Conservation (phyloP, 2,329 filamentous ascomycete genomes). For the Phoma sp. region DNA sequence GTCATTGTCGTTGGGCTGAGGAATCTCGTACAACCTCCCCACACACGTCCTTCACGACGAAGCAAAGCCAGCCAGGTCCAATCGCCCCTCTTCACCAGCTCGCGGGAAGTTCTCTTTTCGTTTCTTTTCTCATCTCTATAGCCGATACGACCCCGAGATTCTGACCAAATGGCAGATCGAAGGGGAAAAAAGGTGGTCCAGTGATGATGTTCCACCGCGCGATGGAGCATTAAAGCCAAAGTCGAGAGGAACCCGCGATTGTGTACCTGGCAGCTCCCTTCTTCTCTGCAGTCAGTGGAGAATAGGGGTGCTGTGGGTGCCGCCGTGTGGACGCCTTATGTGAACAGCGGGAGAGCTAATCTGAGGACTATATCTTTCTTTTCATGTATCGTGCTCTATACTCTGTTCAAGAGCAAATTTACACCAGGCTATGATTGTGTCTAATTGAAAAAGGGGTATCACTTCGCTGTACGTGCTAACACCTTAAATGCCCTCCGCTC, state of each 20-base stretch:
- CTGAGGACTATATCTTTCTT: slow-evolving; percentile 33
- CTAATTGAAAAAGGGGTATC: too few relatives aligned
- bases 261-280: slow-evolving; percentile 7
- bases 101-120: too few relatives aligned
- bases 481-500: too few relatives aligned
- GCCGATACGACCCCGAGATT: slow-evolving; percentile 3
- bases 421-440: too few relatives aligned
- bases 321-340: slow-evolving; percentile 35
- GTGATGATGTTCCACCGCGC: slow-evolving; percentile 40
- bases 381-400: not conserved
- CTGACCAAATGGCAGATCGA: slow-evolving; percentile 20
- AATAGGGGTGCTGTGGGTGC: slow-evolving; percentile 7
- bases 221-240: slow-evolving; percentile 44
- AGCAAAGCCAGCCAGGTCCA: too few relatives aligned
- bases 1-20: slow-evolving; percentile 33
- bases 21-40: not conserved
- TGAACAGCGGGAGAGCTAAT: slow-evolving; percentile 46
- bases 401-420: too few relatives aligned
- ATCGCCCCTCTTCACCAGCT: too few relatives aligned
- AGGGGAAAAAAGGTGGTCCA: slow-evolving; percentile 29
- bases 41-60: too few relatives aligned
- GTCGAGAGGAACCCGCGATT: slow-evolving; percentile 35
- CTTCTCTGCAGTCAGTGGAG: not conserved
- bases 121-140: too few relatives aligned
- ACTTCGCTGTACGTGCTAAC: too few relatives aligned